Evolutionary conservation across 1,284 basidiomycete genomes (phyloP), one percentile per base, ranked within the genome.

Genomic region (Cutaneotrichosporon sp.): DNA sequence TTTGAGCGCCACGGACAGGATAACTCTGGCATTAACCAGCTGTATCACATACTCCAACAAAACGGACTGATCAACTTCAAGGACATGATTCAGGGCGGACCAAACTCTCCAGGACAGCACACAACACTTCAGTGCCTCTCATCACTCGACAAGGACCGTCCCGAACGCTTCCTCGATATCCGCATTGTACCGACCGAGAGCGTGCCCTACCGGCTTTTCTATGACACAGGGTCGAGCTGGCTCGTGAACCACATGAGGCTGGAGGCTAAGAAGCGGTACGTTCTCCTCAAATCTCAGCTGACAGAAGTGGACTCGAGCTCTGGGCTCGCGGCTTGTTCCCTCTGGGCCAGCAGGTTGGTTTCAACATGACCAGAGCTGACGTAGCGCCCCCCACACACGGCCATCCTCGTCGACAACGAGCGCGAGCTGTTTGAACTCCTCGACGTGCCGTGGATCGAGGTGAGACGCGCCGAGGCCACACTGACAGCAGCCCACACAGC

Each of bases 261-360:
- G 51, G 51, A 53, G 51, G 51, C 51, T 10, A 6, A 53, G 31
- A 53, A 53, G 31, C 51, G 51, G 51, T 53, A 31, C 5, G 51
- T 10, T 16, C 7, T 13, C 14, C 16, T 16, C 4, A 22, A n/a
- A 9, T 30, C 30, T 34, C 30, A 18, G 14, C 51, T 53, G 31
- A 53, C 51, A 14, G 18, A 30, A 53, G 51, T 18, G 51, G 51
- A 7, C 51, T 53, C 14, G 14, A 34, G 11, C 30, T 53, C 5
- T 53, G 51, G 51, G 5, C 31, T 8, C 30, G 51, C 4, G 51
- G 51, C 30, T 32, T 53, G 51, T 22, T n/a, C 13, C 51, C 51
- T 32, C 31, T 53, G 13, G 26, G 26, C 13, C 8, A 32, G n/a
- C 7, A 34, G 18, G 51, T 53, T 31, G 14, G 51, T 34, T 1